Conservation (phyloP, 371 early-diverging fungal species). For the Coemansia sp. region DNA sequence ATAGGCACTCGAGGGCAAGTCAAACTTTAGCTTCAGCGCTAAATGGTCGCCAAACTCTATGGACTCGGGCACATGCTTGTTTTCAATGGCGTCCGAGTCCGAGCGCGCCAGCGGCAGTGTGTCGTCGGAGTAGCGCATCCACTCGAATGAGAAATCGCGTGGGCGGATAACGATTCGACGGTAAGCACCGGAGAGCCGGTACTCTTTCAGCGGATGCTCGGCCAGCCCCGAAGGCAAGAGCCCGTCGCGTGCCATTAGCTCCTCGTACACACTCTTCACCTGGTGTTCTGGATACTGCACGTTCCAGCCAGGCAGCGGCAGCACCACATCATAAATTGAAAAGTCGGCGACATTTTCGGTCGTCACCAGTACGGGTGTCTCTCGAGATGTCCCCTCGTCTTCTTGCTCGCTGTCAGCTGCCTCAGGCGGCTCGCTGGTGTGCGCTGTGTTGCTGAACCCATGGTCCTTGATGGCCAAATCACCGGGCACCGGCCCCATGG, state of each 20-base stretch:
- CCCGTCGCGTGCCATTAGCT: slow-evolving; percentile 69
- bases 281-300: slow-evolving; percentile 80
- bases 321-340: slow-evolving; percentile 82
- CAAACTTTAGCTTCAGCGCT: slow-evolving; percentile 77
- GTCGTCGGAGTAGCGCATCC: slow-evolving; percentile 68
- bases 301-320: slow-evolving; percentile 84
- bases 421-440: not conserved
- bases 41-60: slow-evolving; percentile 49
- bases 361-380: slow-evolving; percentile 54
- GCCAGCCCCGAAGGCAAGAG: slow-evolving; percentile 57
- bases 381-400: slow-evolving; percentile 10
- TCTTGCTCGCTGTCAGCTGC: not conserved
- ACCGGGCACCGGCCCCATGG: slow-evolving; percentile 69
- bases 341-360: slow-evolving; percentile 68
- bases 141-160: slow-evolving; percentile 55
- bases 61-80: slow-evolving; percentile 53
- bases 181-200: slow-evolving; percentile 76
- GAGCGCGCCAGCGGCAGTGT: slow-evolving; percentile 61
- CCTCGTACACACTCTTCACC: slow-evolving; percentile 63
- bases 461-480: slow-evolving; percentile 69
- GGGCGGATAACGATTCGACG: slow-evolving; percentile 64
- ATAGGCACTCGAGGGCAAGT: slow-evolving; percentile 81
- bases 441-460: not conserved
- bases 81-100: slow-evolving; percentile 66
- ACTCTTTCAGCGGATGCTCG: slow-evolving; percentile 56